Base-by-base conservation (phyloP, 2,329 filamentous ascomycete species). In the Furcasterigmium sp. region DNA sequence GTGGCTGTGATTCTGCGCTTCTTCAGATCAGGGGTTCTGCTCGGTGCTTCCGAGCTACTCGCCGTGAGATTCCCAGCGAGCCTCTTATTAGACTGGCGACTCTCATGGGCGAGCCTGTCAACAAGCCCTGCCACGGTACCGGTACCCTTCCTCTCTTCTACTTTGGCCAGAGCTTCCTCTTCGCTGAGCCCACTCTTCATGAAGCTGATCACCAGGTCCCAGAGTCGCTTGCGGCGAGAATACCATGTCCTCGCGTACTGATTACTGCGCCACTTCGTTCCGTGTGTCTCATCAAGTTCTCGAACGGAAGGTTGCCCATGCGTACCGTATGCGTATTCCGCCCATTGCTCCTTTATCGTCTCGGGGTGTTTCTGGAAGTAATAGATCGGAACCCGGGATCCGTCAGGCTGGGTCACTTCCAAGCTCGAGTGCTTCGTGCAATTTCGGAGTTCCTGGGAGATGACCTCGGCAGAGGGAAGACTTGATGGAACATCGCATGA, bases 341-440 rank as follows among this genome's bases (percentile, higher is more conserved):
- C 48, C 48, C 48, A 50, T 10, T 44, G 46, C 26, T 50, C 47
- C 7, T 46, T 25, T 2, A 48, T 43, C 4, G 43, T 50, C 1
- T 38, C 38, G 3, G 48, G 46, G 18, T 44, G 41, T 3, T 13
- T 30, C 14, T 44, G 21, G 19, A 50, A 50, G 18, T 18, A 41
- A 41, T 42, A 50, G 7, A 50, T 40, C 2, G 48, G 36, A n/a
- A 19, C 37, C 6, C 35, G 3, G 7, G 25, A 28, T 5, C 48
- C 48, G n/a, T 44, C 23, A 19, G 37, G 14, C 5, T 21, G 26
- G 6, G 38, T 40, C 8, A 28, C 23, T 11, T 7, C 11, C 7
- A 26, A 11, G 23, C 23, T n/a, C 23, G 23, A 11, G 11, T 11
- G 23, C 23, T 11, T 26, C 11, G 23, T 7, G 23, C 10, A n/a